Conservation (phyloP, 176 grass and related monocot species). For the Raddia distichophylla region DNA sequence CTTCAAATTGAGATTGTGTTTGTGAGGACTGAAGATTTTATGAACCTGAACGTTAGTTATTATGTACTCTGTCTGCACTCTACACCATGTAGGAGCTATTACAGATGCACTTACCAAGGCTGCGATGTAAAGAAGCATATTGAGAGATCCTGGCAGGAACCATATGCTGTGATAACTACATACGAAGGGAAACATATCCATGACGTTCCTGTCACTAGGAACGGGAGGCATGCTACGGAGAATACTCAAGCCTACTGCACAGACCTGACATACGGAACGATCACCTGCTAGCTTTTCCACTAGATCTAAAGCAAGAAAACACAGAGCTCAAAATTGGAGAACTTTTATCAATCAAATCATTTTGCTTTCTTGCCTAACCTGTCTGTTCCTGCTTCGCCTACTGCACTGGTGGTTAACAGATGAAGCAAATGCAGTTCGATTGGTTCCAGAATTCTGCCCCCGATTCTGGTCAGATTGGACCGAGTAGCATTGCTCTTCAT, state of each 20-base stretch:
- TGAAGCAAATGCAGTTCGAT: not conserved
- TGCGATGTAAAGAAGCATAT: conserved; percentile 70
- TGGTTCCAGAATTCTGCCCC: not conserved
- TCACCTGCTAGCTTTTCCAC: conserved; percentile 30
- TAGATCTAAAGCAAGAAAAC: conserved; percentile 57
- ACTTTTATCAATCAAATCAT: not conserved
- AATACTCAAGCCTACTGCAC: conserved; percentile 10
- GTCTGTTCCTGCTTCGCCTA: not conserved
- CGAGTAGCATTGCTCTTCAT: not conserved
- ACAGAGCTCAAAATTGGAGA: not conserved
- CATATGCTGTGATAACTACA: conserved; percentile 70
- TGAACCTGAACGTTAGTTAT: conserved; percentile 9
- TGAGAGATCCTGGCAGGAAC: conserved; percentile 61
- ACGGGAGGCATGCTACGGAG: conserved; percentile 34
- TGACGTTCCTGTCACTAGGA: conserved; percentile 52
- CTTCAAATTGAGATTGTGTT: no score
- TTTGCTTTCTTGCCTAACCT: conserved; percentile 5
- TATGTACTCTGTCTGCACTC: not conserved
- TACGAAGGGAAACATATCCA: conserved; percentile 80
- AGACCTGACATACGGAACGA: conserved; percentile 20
- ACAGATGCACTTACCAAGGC: conserved; percentile 69
- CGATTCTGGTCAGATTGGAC: not conserved
- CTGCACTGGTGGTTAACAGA: not conserved
- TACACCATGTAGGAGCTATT: conserved; percentile 64
- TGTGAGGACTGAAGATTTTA: not conserved